Percentiles rank a stretch among this genome's conserved stretches.
These are phyloP conservation scores for Cronartium ribicola DNA, from an alignment of 1,284 basidiomycete species.

Conservation along the genomic window DNA sequence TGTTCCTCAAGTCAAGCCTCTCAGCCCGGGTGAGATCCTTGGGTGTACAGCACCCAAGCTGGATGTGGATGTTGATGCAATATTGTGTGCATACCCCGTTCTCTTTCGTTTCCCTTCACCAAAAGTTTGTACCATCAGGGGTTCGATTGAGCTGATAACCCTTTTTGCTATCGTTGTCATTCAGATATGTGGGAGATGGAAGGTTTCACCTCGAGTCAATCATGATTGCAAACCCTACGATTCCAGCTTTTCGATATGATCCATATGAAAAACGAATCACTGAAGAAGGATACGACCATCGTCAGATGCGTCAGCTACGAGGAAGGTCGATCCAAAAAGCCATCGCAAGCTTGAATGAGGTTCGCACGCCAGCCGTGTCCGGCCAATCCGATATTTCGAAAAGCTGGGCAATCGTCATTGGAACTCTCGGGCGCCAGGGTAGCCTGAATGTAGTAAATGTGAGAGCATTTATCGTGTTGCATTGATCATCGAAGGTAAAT, in stretches of 20 bases:
- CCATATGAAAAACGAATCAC: conserved; percentile 98
- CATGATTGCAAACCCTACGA: conserved; percentile 96
- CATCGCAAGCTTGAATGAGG: conserved; percentile 53
- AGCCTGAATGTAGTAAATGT: conserved; percentile 80
- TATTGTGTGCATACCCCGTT: conserved; percentile 62
- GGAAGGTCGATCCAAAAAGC: conserved; percentile 74
- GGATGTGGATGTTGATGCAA: conserved; percentile 67
- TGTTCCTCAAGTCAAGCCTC: conserved; percentile 85
- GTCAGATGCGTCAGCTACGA: conserved; percentile 73
- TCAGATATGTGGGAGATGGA: conserved; percentile 91
- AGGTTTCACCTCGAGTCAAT: conserved; percentile 97
- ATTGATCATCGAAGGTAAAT: neutral
- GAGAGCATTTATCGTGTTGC: neutral
- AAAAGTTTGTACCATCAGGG: neutral
- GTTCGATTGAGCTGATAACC: neutral
- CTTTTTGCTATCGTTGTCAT: neutral
- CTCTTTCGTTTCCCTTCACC: conserved; percentile 37
- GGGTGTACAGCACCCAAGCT: conserved; percentile 92
- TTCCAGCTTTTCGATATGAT: conserved; percentile 96
- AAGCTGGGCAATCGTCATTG: conserved; percentile 88
- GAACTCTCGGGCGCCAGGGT: conserved; percentile 91
- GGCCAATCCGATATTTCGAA: conserved; percentile 47
- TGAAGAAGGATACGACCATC: conserved; percentile 83
- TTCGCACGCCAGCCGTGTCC: conserved; percentile 31
- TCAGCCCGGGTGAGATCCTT: conserved; percentile 92